Evolutionary conservation across 805 yeast genomes (phyloP), one percentile per base, ranked within the genome.

Genomic region (Yarrowia deformans): DNA sequence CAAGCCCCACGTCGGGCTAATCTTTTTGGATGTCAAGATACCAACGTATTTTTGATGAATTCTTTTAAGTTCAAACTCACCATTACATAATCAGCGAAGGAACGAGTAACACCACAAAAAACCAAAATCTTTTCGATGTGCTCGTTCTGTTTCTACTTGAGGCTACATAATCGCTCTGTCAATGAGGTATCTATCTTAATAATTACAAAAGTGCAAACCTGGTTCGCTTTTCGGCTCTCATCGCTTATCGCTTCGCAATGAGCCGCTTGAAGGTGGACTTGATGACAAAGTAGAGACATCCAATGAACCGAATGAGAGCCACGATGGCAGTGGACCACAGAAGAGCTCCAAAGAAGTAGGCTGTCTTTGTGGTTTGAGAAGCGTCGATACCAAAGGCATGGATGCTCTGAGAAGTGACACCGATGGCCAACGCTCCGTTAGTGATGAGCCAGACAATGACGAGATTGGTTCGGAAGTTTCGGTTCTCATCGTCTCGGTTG

Each of bases 241-340:
- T 4, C 23, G 16, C 18, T 32, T 61, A 63, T 23, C 68, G 16
- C 48, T 63, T 63, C 4, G 68, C 68, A 39, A 63, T 49, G 8
- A 63, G 14, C 10, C 56, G 19, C 45, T 63, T 48, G 39, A 49
- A 39, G 1, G 61, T 34, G 18, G 69, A 43, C 68, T 73, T 74
- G 14, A 74, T 67, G 76, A 87, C 80, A 75, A 86, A 87, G 23
- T 80, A 68, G 12, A 80, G 70, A 73, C 88, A 84, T 9, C 90
- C 90, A 61, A 84, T 71, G 70, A 87, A 81, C 52, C 90, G 76
- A 78, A 87, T 82, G 10, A 84, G 76, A 0, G 90, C 88, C 80
- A 87, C 79, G 55, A 86, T 83, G 1, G 90, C 89, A 50, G 86
- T 89, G 49, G 85, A 76, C 89, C 90, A 86, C 70, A 87, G 81